Evolutionary conservation across 192 early-diverging fungal species (phyloP).

Genomic region (Podila minutissima): DNA sequence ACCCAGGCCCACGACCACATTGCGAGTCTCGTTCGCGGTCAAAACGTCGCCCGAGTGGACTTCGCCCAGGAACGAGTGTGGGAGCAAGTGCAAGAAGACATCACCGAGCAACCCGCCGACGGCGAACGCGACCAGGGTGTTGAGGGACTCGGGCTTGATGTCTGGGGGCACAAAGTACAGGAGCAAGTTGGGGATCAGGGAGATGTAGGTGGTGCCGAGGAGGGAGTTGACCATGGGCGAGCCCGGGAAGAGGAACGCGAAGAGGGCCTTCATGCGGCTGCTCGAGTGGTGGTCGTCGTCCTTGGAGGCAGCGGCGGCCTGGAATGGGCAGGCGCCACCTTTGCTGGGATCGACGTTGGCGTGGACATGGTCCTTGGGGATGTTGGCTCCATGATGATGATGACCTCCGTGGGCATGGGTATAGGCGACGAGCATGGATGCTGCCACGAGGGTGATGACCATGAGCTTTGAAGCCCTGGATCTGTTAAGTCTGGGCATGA

Average conservation of each 20-base stretch:
- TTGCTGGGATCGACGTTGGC: slow-evolving; percentile 37
- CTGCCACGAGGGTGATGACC: slow-evolving; percentile 21
- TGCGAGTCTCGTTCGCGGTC: slow-evolving; percentile 58
- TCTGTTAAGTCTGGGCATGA: slow-evolving; percentile 37
- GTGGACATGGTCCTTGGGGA: slow-evolving; percentile 34
- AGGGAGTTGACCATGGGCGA: slow-evolving; percentile 69
- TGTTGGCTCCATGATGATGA: slow-evolving; percentile 6
- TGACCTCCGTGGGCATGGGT: slow-evolving; percentile 7
- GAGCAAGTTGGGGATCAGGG: slow-evolving; percentile 82
- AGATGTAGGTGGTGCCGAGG: slow-evolving; percentile 83
- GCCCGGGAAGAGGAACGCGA: slow-evolving; percentile 67
- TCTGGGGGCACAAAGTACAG: slow-evolving; percentile 82
- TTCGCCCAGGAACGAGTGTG: slow-evolving; percentile 77
- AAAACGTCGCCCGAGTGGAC: slow-evolving; percentile 52
- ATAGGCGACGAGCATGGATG: slow-evolving; percentile 10
- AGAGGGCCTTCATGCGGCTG: slow-evolving; percentile 54
- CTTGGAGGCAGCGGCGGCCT: slow-evolving; percentile 1
- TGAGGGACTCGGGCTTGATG: slow-evolving; percentile 63
- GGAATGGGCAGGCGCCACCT: slow-evolving; percentile 39
- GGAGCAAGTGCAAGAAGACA: slow-evolving; percentile 85
- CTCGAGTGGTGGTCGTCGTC: slow-evolving; percentile 13
- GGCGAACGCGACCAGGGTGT: slow-evolving; percentile 86
- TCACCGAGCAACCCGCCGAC: slow-evolving; percentile 89
- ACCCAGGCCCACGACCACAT: slow-evolving; percentile 75
- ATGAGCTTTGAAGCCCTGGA: slow-evolving; percentile 24